phyloP scores from a whole-genome alignment of 139 green algal species.

The Pseudopediastrum boryanum region DNA sequence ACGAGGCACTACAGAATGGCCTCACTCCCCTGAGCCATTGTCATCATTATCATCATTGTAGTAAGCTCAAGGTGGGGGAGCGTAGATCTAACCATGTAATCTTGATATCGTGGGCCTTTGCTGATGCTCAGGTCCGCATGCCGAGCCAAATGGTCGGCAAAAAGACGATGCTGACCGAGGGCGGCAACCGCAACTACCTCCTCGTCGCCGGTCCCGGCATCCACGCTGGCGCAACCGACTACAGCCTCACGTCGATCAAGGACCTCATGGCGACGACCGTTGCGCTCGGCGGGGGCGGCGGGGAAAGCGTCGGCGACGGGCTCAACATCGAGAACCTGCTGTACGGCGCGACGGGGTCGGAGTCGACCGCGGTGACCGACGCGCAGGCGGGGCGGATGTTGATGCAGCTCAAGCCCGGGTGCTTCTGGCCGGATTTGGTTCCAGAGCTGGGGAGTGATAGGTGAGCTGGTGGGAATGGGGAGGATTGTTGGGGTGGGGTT shows the following conservation, averaged over 20 bases:
- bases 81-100: too few species aligned
- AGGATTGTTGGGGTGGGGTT: too few species aligned
- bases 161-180: conserved; percentile 24
- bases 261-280: conserved; percentile 29
- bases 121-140: conserved; percentile 35
- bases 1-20: neutral
- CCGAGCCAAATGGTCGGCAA: conserved; percentile 28
- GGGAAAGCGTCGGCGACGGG: conserved; percentile 11
- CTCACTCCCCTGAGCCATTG: neutral
- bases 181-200: conserved; percentile 31
- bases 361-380: neutral
- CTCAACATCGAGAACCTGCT: conserved; percentile 26
- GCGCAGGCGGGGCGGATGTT: neutral
- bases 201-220: conserved; percentile 24
- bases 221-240: neutral
- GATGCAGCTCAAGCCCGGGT: neutral
- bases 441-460: conserved; percentile 14
- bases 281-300: neutral
- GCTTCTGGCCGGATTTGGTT: conserved; percentile 20
- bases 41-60: neutral
- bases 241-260: conserved; percentile 8
- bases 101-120: too few species aligned
- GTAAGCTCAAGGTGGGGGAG: too few species aligned
- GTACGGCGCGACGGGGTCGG: neutral
- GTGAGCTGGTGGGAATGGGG: too few species aligned